Percentiles rank a stretch among this genome's conserved stretches.
Conservation (phyloP, 1,284 basidiomycete genomes). For the Trichosporon faecale region DNA sequence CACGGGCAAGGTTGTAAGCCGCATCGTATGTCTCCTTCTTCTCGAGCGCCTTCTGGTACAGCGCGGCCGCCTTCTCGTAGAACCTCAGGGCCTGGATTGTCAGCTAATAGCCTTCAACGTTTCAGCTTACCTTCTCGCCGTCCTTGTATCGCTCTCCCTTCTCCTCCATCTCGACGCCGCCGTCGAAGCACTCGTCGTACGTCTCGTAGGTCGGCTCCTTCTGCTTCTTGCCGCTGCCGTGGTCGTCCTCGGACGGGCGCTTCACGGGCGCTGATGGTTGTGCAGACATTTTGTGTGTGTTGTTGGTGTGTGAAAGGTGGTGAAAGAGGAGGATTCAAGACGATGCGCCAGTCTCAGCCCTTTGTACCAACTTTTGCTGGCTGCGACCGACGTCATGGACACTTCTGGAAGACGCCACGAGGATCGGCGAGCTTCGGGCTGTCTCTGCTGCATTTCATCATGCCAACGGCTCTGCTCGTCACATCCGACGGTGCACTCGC, state of each 20-base stretch:
- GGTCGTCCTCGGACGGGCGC: constrained; percentile 16
- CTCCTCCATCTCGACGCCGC: constrained; percentile 52
- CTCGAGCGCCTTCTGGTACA: constrained; percentile 46
- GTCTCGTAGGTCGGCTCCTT: constrained; percentile 49
- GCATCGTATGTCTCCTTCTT: constrained; percentile 41
- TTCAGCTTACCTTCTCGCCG: constrained; percentile 47
- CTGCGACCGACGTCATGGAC: constrained; percentile 5
- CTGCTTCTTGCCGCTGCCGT: constrained; percentile 31
- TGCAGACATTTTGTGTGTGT: constrained; percentile 4
- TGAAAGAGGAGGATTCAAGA: neutral
- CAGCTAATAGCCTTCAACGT: neutral
- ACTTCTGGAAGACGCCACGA: constrained; percentile 6
- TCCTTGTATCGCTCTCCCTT: constrained; percentile 52
- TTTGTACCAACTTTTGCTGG: constrained; percentile 3
- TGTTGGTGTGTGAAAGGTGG: neutral
- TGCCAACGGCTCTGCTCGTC: neutral
- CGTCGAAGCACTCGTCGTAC: constrained; percentile 51
- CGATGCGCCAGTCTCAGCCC: neutral
- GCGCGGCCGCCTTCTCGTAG: constrained; percentile 47
- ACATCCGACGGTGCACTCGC: neutral
- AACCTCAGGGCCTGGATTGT: constrained; percentile 43
- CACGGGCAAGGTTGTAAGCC: constrained; percentile 52
- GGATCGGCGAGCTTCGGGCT: neutral
- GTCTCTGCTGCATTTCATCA: neutral
- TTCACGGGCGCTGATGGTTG: constrained; percentile 18